Base-by-base conservation (phyloP, 805 yeast genomes). In the Kazachstania kunashirensis region DNA sequence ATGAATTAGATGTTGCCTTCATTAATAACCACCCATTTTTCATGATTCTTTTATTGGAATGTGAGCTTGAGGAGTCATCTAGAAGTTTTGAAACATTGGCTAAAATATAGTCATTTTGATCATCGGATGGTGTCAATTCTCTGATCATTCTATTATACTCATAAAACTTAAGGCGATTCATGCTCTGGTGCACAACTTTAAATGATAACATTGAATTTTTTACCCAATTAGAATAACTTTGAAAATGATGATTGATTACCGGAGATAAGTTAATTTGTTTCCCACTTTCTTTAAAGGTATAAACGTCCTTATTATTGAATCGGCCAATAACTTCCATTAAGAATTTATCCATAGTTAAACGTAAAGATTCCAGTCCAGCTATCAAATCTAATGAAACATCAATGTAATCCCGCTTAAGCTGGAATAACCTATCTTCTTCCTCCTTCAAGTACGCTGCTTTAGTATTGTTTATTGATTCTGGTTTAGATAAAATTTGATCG, bases 1-100 rank as follows among this genome's bases (percentile, higher is more conserved):
- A 71, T 13, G 29, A 27, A 11, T 75, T 78, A 3, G 63, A 65
- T 32, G 65, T 59, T 1, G 89, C 77, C 51, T 80, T 83, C 75
- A 88, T 71, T 47, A 72, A 78, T 20, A 88, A 63, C 83, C 95
- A 85, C 4, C 96, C 96, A 52, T 82, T 84, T 46, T 80, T 83
- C 46, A 78, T 85, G 3, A 30, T 17, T 5, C 25, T 24, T 4
- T 30, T 19, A 20, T 20, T 17, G 12, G 15, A 11, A 15, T 18
- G 13, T 5, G 12, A 10, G 6, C 14, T 26, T 11, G 25, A 17
- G 13, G 14, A 21, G 14, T 26, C n/a, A n/a, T 26, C 39, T 31
- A 54, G 48, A 2, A 56, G 55, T n/a, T 66, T 67, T 16, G 60
- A 62, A 18, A 35, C 11, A 5, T 61, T 59, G 7, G 20, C 12